Base-by-base conservation (phyloP, 176 grass and related monocot genomes). In the Musa itinerans region DNA sequence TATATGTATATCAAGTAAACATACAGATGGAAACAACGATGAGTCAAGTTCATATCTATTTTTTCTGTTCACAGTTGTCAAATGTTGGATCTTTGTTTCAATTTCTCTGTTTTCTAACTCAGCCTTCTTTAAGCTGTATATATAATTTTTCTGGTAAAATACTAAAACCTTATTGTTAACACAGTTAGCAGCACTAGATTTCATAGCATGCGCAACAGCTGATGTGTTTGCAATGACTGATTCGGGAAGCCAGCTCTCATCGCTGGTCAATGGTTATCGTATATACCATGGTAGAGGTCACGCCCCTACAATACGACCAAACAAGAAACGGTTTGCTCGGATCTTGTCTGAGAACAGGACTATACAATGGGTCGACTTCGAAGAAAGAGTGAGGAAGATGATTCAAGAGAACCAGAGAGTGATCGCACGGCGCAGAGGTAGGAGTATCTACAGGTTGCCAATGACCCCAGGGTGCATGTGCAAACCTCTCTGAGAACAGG, bases 181-280 rank as follows among this genome's bases (percentile, higher is more conserved):
- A 59, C 90, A 93, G 95, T 82, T 99, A 1, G 88, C 95, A 62
- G 90, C 84, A 19, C 16, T 99, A 72, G 95, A 99, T 78, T 99
- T 99, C 80, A 91, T 99, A 58, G 95, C 88, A 74, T 94, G 95
- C 80, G 88, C 95, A 0, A 84, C 90, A 62, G 74, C 90, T 29
- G 88, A 99, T 80, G 90, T 99, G 72, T 94, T 99, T 84, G 88
- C 84, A 50, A 84, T 99, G 88, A 99, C 95, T 50, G 95, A 99
- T 82, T 89, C 95, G 22, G 95, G 95, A 56, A 99, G 95, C 83
- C 95, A 99, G 76, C 84, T 99, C 14, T 93, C 95, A 75, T 99
- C 95, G 50, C 86, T 94, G 4, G 95, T 99, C 63, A 91, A 84
- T 9, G 95, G 95, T 23, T 93, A 77, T 73, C 87, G 90, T 9